Evolutionary conservation across 495 filamentous ascomycete species (phyloP), one percentile per base, ranked within the genome.

Genomic region (Monascus purpureus): DNA sequence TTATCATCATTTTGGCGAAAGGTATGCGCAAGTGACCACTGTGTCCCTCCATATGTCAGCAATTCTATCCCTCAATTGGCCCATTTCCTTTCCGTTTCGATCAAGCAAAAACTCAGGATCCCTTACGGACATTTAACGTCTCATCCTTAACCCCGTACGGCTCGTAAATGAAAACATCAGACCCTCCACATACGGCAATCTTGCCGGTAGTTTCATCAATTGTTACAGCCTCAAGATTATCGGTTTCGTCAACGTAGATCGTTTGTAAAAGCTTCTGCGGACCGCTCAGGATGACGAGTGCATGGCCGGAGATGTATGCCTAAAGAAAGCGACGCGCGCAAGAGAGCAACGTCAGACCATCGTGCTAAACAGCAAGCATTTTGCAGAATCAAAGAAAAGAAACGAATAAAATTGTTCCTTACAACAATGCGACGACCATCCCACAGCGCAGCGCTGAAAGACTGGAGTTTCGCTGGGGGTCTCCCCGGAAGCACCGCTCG

Each of bases 251-350:
- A 47, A 86, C 72, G 59, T 93, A 94, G 37, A 86, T 82, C 0
- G 88, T 95, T 57, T 96, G 88, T 19, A 93, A 62, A 43, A 93
- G 68, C 33, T 71, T 65, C 46, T 81, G 65, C 38, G 82, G 72
- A 32, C 72, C 73, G 55, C 68, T 67, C 47, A 95, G 77, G 47
- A 96, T 76, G 29, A 86, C 70, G 37, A 96, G 68, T 37, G 83
- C 80, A 53, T 77, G 80, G 39, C 90, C 87, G 37, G 81, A 86
- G 36, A 95, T 80, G 55, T 95, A 97, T 38, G 71, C 73, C 84
- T 93, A 22, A 45, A 28, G 32, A 39, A 25, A 31, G n/a, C 9
- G 36, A 25, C 28, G 33, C 29, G 31, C 35, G n/a, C n/a, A n/a
- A n/a, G n/a, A n/a, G n/a, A n/a, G n/a, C n/a, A n/a, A n/a, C n/a